Conservation (phyloP, 352 stramenopile species). For the Phytophthora lateralis region DNA sequence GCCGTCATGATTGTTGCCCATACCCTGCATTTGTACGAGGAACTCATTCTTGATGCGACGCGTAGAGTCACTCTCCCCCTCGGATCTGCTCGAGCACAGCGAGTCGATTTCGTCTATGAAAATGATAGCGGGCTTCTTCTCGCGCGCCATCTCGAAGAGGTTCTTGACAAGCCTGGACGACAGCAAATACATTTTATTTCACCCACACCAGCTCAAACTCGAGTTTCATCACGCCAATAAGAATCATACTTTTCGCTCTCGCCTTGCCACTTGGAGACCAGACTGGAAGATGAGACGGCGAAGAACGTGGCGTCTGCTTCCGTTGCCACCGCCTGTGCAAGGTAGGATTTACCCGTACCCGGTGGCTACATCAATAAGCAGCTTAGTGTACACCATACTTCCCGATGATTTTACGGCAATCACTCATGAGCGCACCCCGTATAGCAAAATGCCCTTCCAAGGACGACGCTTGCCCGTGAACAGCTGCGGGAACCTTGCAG, state of each 20-base stretch:
- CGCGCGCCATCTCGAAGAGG: constrained; percentile 98
- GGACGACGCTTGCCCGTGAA: constrained; percentile 93
- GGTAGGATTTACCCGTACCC: constrained; percentile 95
- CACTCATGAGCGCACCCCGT: constrained; percentile 86
- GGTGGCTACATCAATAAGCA: constrained; percentile 54
- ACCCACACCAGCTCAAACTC: neutral
- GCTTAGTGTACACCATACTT: constrained; percentile 7
- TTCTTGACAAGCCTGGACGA: constrained; percentile 94
- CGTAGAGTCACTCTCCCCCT: constrained; percentile 96
- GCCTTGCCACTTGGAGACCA: constrained; percentile 99
- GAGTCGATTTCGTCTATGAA: constrained; percentile 99
- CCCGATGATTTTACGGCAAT: neutral
- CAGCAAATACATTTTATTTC: neutral
- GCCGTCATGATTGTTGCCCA: constrained; percentile 89
- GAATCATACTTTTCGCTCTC: constrained; percentile 91
- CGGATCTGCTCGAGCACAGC: constrained; percentile 91
- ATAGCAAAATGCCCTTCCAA: constrained; percentile 98
- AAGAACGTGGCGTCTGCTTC: constrained; percentile 99
- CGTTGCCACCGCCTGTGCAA: constrained; percentile 98
- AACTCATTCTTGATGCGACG: constrained; percentile 99
- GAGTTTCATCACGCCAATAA: neutral
- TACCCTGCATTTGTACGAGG: constrained; percentile 98
- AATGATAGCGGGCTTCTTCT: constrained; percentile 94
- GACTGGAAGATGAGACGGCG: constrained; percentile 96
- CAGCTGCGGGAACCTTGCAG: constrained; percentile 95